A percentile compares a stretch with the other conserved stretches of the same genome.
Evolutionary conservation across 1,284 basidiomycete genomes (phyloP).

Genomic region (Tilletia indica): DNA sequence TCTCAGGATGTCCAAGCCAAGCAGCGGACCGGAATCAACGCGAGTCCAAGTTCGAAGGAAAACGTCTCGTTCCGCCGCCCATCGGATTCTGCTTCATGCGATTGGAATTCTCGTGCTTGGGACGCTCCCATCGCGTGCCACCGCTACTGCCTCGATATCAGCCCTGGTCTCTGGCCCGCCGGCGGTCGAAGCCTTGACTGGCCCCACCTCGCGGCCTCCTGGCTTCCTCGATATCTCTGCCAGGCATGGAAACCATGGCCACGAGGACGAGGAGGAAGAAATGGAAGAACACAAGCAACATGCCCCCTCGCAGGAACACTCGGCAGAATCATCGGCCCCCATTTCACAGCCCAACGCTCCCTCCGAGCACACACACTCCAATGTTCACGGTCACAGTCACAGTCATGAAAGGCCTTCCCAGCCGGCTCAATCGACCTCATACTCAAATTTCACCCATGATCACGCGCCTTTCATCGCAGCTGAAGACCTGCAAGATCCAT

Average conservation of each 20-base stretch:
- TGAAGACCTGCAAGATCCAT: slow-evolving; percentile 30
- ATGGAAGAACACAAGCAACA: background rate
- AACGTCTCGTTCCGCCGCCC: too few relatives aligned
- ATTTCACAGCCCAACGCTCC: background rate
- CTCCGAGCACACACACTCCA: slow-evolving; percentile 16
- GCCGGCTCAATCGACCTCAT: slow-evolving; percentile 21
- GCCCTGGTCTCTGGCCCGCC: too few relatives aligned
- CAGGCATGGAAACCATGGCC: slow-evolving; percentile 30
- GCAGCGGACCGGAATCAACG: too few relatives aligned
- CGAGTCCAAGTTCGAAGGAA: too few relatives aligned
- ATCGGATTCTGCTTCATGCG: too few relatives aligned
- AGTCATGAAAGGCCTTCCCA: slow-evolving; percentile 16
- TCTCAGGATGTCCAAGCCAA: too few relatives aligned
- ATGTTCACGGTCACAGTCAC: slow-evolving; percentile 14
- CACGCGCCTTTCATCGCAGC: slow-evolving; percentile 27
- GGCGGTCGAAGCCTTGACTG: too few relatives aligned
- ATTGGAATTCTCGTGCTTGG: too few relatives aligned
- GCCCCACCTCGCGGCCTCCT: too few relatives aligned
- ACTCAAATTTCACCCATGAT: slow-evolving; percentile 23
- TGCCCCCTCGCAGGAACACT: background rate
- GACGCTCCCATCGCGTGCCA: too few relatives aligned
- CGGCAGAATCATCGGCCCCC: background rate
- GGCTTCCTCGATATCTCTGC: background rate
- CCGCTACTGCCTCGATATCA: too few relatives aligned
- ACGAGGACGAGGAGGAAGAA: slow-evolving; percentile 25